phyloP scores from a whole-genome alignment of 768 basidiomycete species.

The Lentinus tigrinus region DNA sequence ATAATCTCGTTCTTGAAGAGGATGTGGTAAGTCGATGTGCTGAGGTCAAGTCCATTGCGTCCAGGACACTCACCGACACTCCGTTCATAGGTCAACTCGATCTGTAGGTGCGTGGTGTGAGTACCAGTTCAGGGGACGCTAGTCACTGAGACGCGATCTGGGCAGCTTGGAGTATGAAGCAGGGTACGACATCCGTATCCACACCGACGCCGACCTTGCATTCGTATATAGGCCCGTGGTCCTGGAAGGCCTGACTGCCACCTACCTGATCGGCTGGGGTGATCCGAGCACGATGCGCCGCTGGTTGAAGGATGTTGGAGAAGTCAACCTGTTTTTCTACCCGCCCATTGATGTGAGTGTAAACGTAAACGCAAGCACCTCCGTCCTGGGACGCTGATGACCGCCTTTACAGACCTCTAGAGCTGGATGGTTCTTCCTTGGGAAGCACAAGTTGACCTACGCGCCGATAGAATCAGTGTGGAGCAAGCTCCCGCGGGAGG shows the following conservation, averaged over 20 bases:
- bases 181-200: conserved; percentile 43
- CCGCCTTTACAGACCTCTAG: not conserved
- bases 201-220: conserved; percentile 38
- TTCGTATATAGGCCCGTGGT: conserved; percentile 59
- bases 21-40: conserved; percentile 36
- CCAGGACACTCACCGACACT: no score
- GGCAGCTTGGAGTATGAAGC: conserved; percentile 9
- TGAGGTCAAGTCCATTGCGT: not conserved
- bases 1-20: conserved; percentile 36
- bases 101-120: conserved; percentile 25
- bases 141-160: not conserved
- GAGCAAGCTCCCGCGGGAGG: conserved; percentile 1
- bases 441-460: conserved; percentile 4
- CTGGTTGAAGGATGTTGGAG: conserved; percentile 19
- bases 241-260: conserved; percentile 41
- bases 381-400: not conserved
- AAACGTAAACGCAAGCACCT: conserved; percentile 31
- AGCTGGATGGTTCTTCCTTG: conserved; percentile 16
- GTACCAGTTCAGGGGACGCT: no score
- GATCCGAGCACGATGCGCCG: conserved; percentile 32
- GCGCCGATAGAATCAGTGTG: conserved; percentile 8
- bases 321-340: conserved; percentile 52
- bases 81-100: conserved; percentile 8
- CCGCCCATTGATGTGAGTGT: conserved; percentile 42
- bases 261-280: conserved; percentile 58